Evolutionary conservation across 1,284 basidiomycete species (phyloP), one percentile per base, ranked within the genome.

Genomic region (Wallemia hederae): DNA sequence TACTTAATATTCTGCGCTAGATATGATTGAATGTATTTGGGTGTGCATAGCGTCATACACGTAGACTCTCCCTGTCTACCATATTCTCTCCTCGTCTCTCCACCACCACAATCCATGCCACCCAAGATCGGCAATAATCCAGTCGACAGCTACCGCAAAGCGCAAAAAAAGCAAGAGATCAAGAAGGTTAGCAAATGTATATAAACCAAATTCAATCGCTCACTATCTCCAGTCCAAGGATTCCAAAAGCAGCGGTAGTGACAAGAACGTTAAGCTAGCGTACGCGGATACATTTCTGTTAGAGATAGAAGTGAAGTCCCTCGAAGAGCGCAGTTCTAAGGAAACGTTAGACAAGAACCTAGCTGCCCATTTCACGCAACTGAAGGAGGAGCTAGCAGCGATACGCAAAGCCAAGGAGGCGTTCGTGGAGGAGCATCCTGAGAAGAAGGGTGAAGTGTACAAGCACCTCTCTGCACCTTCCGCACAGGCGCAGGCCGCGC

Each of bases 111-210:
- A 33, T 33, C 31, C n/a, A 49, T 49, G 39, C 39, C 39, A 49
- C 39, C 17, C 27, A 55, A 1, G 26, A 65, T 66, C 64, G 64
- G 63, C 49, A 66, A 66, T 3, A 69, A 71, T 59, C 67, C 70
- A 2, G 70, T 67, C 1, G 69, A 71, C 59, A 69, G 69, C 2
- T 67, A 69, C 29, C 66, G 70, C 61, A 70, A 70, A 60, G 67
- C 67, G 22, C 69, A 66, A 62, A 70, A 71, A 63, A 67, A 67
- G 57, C 63, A 65, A 31, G 65, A 67, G 31, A 65, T 67, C 22
- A 63, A 65, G 27, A 66, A 67, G 57, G 65, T 65, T 22, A 62
- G 64, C 39, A 67, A 71, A 61, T 57, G 64, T 56, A 58, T 5
- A 2, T 27, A 55, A 49, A 11, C 11, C 39, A 24, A 25, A 3